phyloP scores from a whole-genome alignment of 169 alveolate genomes.

The Cryptosporidium tyzzeri region DNA sequence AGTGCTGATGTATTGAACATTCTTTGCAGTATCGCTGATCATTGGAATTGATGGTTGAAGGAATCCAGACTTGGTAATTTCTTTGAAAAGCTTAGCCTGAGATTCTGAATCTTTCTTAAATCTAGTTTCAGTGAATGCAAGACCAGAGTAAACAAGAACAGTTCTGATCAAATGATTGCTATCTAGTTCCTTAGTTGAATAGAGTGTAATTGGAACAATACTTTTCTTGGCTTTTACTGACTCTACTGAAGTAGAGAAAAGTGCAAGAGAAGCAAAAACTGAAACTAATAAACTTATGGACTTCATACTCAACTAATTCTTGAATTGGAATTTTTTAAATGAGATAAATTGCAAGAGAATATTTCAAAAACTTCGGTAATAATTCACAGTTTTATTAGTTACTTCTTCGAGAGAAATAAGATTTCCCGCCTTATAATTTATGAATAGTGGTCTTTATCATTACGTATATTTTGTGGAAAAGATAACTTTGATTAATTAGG shows the following conservation, averaged over 20 bases:
- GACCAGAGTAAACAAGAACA: constrained; percentile 11
- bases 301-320: constrained; percentile 1
- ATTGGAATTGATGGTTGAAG: constrained; percentile 44
- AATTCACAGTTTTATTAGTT: too few species aligned
- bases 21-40: constrained; percentile 10
- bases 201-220: constrained; percentile 9
- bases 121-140: constrained; percentile 52
- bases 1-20: background rate
- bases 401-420: background rate
- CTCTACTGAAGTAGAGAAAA: constrained; percentile 2
- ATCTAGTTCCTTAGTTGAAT: constrained; percentile 49
- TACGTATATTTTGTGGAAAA: background rate
- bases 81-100: background rate
- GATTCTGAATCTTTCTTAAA: constrained; percentile 25
- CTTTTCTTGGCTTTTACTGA: background rate
- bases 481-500: background rate
- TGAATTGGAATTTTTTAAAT: background rate
- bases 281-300: background rate
- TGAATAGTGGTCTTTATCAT: background rate
- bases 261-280: background rate
- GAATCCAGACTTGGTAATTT: constrained; percentile 10
- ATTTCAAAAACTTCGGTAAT: background rate
- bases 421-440: background rate
- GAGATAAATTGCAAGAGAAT: background rate
- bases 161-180: constrained; percentile 17